Evolutionary conservation across 345 rosid species (phyloP).

Genomic region (Boechera retrofracta): DNA sequence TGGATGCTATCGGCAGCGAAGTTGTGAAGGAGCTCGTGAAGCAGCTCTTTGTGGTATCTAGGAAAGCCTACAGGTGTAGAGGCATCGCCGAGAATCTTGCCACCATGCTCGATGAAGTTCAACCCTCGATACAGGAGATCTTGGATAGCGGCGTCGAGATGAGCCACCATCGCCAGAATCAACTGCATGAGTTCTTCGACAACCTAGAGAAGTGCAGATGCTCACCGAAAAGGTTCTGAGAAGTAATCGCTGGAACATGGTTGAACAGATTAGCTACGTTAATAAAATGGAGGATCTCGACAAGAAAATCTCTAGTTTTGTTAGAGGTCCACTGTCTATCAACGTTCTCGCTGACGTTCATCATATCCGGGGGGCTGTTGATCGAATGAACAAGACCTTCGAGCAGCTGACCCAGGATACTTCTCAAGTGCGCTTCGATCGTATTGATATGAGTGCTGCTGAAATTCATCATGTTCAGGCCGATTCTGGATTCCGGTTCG

Average conservation of each 20-base stretch:
- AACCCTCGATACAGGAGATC: slow-evolving; percentile 55
- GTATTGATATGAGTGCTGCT: too few relatives aligned
- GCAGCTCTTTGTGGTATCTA: slow-evolving; percentile 48
- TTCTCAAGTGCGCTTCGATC: too few relatives aligned
- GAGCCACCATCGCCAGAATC: slow-evolving; percentile 54
- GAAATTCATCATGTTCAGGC: too few relatives aligned
- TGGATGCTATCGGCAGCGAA: slow-evolving; percentile 66
- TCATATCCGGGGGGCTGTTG: neutral
- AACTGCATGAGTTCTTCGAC: slow-evolving; percentile 58
- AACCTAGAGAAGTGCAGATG: slow-evolving; percentile 57
- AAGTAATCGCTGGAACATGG: slow-evolving; percentile 75
- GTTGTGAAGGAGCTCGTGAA: slow-evolving; percentile 67
- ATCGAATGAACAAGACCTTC: too few relatives aligned
- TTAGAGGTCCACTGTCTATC: too few relatives aligned
- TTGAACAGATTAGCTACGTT: slow-evolving; percentile 57
- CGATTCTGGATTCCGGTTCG: too few relatives aligned
- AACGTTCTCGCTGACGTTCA: slow-evolving; percentile 66
- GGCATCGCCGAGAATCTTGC: slow-evolving; percentile 54
- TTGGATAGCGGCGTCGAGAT: slow-evolving; percentile 77
- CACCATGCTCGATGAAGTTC: slow-evolving; percentile 37
- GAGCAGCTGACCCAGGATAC: too few relatives aligned
- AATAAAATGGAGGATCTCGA: slow-evolving; percentile 64
- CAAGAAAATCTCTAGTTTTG: slow-evolving; percentile 38
- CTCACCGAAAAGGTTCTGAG: slow-evolving; percentile 56
- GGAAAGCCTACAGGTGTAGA: slow-evolving; percentile 56